These are phyloP conservation scores for Spinellus fusiger DNA, from an alignment of 192 early-diverging fungal genomes.

Conservation along the genomic window DNA sequence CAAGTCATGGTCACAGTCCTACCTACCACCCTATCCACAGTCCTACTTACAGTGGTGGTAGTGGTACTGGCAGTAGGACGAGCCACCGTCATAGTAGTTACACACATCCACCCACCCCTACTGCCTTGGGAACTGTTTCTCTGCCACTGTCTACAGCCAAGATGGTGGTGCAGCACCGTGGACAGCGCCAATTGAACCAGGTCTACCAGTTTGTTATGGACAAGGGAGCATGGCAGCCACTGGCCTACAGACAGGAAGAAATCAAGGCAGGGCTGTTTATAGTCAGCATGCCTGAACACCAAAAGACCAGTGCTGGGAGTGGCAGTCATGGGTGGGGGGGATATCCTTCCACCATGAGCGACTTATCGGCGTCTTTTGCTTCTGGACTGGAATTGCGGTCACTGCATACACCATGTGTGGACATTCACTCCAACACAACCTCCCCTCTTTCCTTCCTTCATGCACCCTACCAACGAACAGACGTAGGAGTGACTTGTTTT, in stretches of 20 bases:
- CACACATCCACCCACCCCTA: constrained; percentile 3
- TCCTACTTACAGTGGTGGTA: too few relatives aligned
- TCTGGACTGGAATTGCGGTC: too few relatives aligned
- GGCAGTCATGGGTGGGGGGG: background rate
- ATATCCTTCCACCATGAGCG: too few relatives aligned
- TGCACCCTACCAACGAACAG: too few relatives aligned
- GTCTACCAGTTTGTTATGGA: constrained; percentile 25
- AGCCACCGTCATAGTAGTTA: background rate
- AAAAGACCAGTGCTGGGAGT: background rate
- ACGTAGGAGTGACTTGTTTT: too few relatives aligned
- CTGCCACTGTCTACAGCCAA: constrained; percentile 17
- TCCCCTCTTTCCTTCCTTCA: too few relatives aligned
- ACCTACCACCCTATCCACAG: too few relatives aligned
- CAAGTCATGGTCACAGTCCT: too few relatives aligned
- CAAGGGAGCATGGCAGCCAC: constrained; percentile 23
- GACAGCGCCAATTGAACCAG: constrained; percentile 16
- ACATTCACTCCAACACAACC: too few relatives aligned
- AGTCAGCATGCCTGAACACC: constrained; percentile 24
- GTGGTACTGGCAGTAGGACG: too few relatives aligned
- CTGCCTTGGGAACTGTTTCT: constrained; percentile 2
- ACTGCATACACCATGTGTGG: too few relatives aligned
- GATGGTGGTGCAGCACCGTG: constrained; percentile 17
- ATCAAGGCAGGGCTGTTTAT: constrained; percentile 30
- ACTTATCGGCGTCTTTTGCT: too few relatives aligned
- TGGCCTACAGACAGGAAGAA: background rate